phyloP scores from a whole-genome alignment of 78 protist species.

The Monocercomonoides exilis region DNA sequence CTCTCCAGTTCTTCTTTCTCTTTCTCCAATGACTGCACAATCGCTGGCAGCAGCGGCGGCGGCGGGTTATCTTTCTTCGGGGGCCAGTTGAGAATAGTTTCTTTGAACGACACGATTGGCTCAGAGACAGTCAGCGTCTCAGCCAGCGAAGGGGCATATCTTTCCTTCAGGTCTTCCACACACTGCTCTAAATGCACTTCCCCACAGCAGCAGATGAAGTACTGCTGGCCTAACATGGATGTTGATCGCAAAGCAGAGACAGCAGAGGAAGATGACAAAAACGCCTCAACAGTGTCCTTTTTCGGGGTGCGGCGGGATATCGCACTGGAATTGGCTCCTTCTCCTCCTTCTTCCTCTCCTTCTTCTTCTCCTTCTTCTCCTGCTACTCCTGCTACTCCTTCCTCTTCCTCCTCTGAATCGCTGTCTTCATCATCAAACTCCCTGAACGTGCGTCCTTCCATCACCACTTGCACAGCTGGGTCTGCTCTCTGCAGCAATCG shows the following conservation, averaged over 20 bases:
- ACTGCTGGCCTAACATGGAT: too few species aligned
- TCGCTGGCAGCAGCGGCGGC: too few species aligned
- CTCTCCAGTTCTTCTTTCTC: too few species aligned
- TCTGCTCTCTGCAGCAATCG: slow-evolving; percentile 78
- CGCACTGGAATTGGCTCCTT: too few species aligned
- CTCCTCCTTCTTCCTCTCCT: too few species aligned
- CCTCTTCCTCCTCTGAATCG: too few species aligned
- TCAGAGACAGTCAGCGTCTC: slow-evolving; percentile 49
- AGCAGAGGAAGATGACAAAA: neutral
- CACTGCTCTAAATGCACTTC: slow-evolving; percentile 41
- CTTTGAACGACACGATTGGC: slow-evolving; percentile 84
- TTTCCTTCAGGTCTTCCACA: slow-evolving; percentile 66
- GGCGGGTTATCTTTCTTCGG: too few species aligned
- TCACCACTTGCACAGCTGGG: slow-evolving; percentile 48
- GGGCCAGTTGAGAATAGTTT: slow-evolving; percentile 12
- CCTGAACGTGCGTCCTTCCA: too few species aligned
- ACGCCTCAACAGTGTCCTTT: neutral
- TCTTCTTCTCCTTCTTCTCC: too few species aligned
- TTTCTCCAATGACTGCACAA: too few species aligned
- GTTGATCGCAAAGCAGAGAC: neutral
- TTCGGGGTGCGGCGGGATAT: neutral
- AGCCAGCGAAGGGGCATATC: slow-evolving; percentile 54
- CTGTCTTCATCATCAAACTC: too few species aligned
- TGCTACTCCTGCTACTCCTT: too few species aligned
- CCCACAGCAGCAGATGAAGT: neutral